phyloP scores from a whole-genome alignment of 768 basidiomycete genomes.

The Megacollybia marginata region DNA sequence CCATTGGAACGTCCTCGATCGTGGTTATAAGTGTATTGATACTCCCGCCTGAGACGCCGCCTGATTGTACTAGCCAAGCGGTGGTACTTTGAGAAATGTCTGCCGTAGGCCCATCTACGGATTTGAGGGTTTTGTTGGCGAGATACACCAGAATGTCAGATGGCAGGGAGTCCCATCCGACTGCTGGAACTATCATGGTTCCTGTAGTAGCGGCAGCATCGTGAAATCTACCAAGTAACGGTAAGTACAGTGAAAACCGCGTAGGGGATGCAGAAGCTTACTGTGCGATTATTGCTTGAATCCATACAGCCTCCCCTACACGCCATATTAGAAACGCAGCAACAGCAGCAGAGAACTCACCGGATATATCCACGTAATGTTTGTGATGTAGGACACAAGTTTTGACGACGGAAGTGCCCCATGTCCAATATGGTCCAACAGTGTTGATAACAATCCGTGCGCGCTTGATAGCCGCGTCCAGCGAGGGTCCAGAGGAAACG shows the following conservation, averaged over 20 bases:
- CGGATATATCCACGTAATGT: slow-evolving; percentile 84
- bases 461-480: slow-evolving; percentile 50
- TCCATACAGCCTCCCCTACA: slow-evolving; percentile 23
- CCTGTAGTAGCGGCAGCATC: slow-evolving; percentile 62
- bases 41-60: slow-evolving; percentile 58
- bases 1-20: slow-evolving; percentile 24
- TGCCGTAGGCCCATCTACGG: background rate
- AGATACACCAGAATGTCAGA: slow-evolving; percentile 66
- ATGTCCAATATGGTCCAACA: slow-evolving; percentile 26
- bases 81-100: slow-evolving; percentile 16
- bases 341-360: slow-evolving; percentile 49
- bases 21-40: slow-evolving; percentile 29
- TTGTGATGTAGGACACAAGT: slow-evolving; percentile 68
- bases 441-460: slow-evolving; percentile 69
- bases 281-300: too few relatives aligned
- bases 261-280: too few relatives aligned
- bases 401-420: slow-evolving; percentile 19
- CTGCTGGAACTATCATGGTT: slow-evolving; percentile 72
- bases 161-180: slow-evolving; percentile 74
- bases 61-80: slow-evolving; percentile 49
- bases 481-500: slow-evolving; percentile 40
- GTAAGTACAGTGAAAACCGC: too few relatives aligned
- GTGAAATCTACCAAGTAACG: slow-evolving; percentile 44
- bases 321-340: slow-evolving; percentile 51
- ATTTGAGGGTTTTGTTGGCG: slow-evolving; percentile 55